Base-by-base conservation (phyloP, 768 basidiomycete species). In the Pleurotus cornucopiae region DNA sequence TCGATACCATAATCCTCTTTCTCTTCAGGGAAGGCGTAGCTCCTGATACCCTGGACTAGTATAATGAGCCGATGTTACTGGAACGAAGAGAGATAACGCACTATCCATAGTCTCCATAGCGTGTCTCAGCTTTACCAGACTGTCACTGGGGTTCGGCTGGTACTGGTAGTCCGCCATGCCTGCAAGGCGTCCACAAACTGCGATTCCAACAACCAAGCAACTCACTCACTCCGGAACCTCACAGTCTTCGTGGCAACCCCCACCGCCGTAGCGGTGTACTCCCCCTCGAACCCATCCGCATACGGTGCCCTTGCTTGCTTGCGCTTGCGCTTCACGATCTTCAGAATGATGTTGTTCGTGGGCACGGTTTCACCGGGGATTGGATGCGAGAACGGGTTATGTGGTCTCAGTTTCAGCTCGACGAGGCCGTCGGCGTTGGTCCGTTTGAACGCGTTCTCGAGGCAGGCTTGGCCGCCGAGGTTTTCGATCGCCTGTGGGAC, bases 161-260 rank as follows among this genome's bases (percentile, higher is more conserved):
- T 85, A 97, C 69, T 97, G 94, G 67, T 85, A 97, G 68, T 98
- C 96, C 39, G 86, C 91, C 90, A 98, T 93, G 56, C 86, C 96
- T 98, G 56, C 37, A 46, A 12, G 57, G 49, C n/a, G 40, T n/a
- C 45, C 51, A 25, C 54, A 40, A 11, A 39, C 41, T 9, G 20
- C 45, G n/a, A 38, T 7, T 20, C 7, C 37, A 58, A 21, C 20
- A 14, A 41, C 6, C 54, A 38, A 41, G 60, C 16, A 46, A 16
- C 18, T 7, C 76, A 14, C 88, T 71, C 65, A 95, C 96, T 88
- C 71, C 95, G 81, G 73, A 98, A 98, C 53, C 96, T 80, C 51
- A 85, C 88, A 3, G 93, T 91, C 72, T 89, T 93, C 0, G 83
- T 75, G n/a, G 89, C 76, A 11, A 86, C 70, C 0, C 95, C 96